Conservation (phyloP, 1,139 yeast species). For the Taphrina deformans region DNA sequence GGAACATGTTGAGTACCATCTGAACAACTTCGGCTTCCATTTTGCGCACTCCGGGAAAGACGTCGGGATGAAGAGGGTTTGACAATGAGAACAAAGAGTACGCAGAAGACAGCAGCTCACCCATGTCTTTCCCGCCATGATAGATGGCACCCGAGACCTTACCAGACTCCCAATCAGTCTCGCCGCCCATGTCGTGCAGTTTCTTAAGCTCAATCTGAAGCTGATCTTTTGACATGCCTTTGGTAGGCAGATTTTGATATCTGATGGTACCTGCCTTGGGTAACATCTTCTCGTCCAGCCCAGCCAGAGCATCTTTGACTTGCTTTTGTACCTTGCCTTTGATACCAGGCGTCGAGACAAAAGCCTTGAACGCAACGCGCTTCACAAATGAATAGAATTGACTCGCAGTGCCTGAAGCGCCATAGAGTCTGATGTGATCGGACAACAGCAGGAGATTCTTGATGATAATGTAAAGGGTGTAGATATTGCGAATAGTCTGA, state of each 20-base stretch:
- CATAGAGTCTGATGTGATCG: slow-evolving; percentile 15
- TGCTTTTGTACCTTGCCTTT: slow-evolving; percentile 61
- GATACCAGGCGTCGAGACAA: slow-evolving; percentile 52
- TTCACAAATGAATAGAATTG: not conserved
- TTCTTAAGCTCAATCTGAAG: slow-evolving; percentile 43
- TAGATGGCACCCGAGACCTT: slow-evolving; percentile 93
- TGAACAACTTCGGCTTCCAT: slow-evolving; percentile 95
- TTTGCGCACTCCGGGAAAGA: slow-evolving; percentile 91
- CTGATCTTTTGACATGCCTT: slow-evolving; percentile 54
- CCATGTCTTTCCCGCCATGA: slow-evolving; percentile 81
- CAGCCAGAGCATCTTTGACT: slow-evolving; percentile 52
- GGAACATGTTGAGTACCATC: slow-evolving; percentile 78
- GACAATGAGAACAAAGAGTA: slow-evolving; percentile 78
- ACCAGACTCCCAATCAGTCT: slow-evolving; percentile 53
- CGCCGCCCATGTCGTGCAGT: slow-evolving; percentile 21
- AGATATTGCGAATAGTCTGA: slow-evolving; percentile 16
- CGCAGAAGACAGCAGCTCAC: slow-evolving; percentile 72
- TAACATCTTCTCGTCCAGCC: slow-evolving; percentile 52
- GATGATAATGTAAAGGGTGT: slow-evolving; percentile 9
- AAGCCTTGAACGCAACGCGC: slow-evolving; percentile 14
- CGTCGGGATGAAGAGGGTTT: slow-evolving; percentile 94
- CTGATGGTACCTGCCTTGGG: slow-evolving; percentile 48
- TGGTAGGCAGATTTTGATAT: slow-evolving; percentile 56
- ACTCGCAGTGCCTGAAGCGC: slow-evolving; percentile 14
- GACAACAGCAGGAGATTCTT: slow-evolving; percentile 4